phyloP scores from a whole-genome alignment of 2,329 filamentous ascomycete species.

The Arthroderma uncinatum region DNA sequence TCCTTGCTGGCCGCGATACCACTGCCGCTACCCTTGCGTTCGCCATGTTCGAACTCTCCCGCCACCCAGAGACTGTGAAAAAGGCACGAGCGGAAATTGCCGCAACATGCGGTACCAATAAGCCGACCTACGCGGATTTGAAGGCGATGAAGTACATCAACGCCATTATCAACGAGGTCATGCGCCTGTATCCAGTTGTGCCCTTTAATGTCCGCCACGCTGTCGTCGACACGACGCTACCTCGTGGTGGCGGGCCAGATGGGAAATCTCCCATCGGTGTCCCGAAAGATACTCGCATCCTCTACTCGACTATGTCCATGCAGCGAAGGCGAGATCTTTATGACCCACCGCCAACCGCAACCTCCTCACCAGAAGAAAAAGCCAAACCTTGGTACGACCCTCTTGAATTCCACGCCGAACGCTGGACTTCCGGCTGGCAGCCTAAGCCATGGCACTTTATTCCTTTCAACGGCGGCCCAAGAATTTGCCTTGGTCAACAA shows the following conservation, averaged over 20 bases:
- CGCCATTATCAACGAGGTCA: conserved; percentile 61
- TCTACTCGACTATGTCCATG: conserved; percentile 44
- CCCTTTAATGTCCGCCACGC: conserved; percentile 69
- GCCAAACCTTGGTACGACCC: conserved; percentile 32
- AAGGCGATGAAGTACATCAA: conserved; percentile 78
- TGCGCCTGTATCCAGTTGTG: conserved; percentile 66
- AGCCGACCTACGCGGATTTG: conserved; percentile 60
- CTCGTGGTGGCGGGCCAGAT: conserved; percentile 48
- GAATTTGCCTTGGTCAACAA: conserved; percentile 49
- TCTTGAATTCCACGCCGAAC: conserved; percentile 39
- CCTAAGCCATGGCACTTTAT: conserved; percentile 46
- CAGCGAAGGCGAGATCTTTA: conserved; percentile 43
- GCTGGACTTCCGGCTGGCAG: conserved; percentile 41
- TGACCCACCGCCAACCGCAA: conserved; percentile 21
- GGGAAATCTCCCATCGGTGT: conserved; percentile 37
- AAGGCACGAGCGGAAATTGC: conserved; percentile 66
- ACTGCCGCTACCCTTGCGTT: conserved; percentile 73
- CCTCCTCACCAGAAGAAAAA: conserved; percentile 5
- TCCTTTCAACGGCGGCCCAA: conserved; percentile 44
- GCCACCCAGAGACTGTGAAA: conserved; percentile 53
- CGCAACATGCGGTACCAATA: conserved; percentile 50
- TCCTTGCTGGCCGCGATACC: conserved; percentile 74
- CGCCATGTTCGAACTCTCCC: conserved; percentile 69
- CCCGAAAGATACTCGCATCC: conserved; percentile 37
- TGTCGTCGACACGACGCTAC: conserved; percentile 62